Evolutionary conservation across 2,329 filamentous ascomycete species (phyloP).

Genomic region (Diaporthe aspalathi): DNA sequence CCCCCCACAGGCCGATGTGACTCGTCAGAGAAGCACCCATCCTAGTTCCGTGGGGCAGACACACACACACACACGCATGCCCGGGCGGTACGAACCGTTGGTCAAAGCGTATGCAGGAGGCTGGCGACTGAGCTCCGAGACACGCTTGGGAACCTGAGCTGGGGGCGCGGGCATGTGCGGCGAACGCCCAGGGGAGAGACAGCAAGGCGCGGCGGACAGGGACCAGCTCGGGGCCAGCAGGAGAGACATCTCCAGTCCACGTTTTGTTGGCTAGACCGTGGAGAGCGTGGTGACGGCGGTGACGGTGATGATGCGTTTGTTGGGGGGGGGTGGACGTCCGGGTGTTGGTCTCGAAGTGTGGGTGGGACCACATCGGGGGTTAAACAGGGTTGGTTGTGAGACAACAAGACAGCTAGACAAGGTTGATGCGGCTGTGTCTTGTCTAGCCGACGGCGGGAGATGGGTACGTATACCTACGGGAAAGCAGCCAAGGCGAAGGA

Average conservation of each 20-base stretch:
- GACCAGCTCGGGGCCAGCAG: neutral
- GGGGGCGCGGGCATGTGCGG: conserved; percentile 31
- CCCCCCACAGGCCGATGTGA: conserved; percentile 18
- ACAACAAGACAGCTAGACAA: conserved; percentile 7
- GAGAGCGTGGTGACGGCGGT: neutral
- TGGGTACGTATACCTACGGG: conserved; percentile 5
- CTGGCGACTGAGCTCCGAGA: conserved; percentile 36
- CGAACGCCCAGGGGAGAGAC: conserved; percentile 36
- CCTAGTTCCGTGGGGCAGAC: neutral
- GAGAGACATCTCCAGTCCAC: conserved; percentile 11
- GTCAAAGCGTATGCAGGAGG: conserved; percentile 43
- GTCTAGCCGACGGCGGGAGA: conserved; percentile 11
- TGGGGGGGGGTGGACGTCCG: neutral
- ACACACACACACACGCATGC: neutral
- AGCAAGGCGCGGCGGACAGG: conserved; percentile 22
- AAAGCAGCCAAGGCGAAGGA: neutral
- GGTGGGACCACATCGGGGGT: conserved; percentile 1
- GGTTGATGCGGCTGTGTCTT: conserved; percentile 14
- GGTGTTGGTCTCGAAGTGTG: conserved; percentile 17
- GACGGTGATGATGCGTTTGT: conserved; percentile 20
- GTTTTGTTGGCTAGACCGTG: neutral
- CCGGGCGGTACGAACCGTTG: conserved; percentile 40
- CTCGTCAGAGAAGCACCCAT: conserved; percentile 27
- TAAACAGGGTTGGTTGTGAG: conserved; percentile 1
- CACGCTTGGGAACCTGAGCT: too few species aligned